Evolutionary conservation across 306 rosid genomes (phyloP).

Genomic region (Malus orientalis): DNA sequence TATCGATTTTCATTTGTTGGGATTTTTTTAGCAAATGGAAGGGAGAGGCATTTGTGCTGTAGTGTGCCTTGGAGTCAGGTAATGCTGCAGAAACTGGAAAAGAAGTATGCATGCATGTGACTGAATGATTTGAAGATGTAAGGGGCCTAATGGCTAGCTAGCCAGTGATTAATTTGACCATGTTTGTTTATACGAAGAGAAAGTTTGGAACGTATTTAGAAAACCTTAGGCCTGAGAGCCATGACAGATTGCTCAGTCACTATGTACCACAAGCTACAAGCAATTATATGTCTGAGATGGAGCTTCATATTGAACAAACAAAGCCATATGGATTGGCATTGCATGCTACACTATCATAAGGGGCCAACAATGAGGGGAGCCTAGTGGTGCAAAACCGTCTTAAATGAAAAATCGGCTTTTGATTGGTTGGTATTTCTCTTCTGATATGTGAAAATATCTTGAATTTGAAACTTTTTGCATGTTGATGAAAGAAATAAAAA

Average conservation of each 20-base stretch:
- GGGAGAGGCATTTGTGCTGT: not conserved
- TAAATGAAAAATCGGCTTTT: not conserved
- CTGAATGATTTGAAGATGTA: not conserved
- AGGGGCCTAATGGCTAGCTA: not conserved
- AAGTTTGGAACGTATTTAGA: not conserved
- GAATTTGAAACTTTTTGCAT: too few species aligned
- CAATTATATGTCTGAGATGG: not conserved
- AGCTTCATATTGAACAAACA: not conserved
- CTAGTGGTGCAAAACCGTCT: not conserved
- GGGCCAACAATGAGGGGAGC: not conserved
- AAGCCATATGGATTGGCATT: not conserved
- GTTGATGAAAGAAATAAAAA: not conserved
- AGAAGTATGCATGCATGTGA: conserved; percentile 5
- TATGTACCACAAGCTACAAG: not conserved
- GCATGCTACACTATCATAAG: too few species aligned
- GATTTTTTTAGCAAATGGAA: not conserved
- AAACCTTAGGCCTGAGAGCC: not conserved
- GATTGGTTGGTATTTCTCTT: too few species aligned
- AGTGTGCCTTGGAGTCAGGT: conserved; percentile 6
- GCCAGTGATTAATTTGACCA: not conserved
- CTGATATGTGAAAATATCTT: too few species aligned
- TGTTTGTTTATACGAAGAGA: conserved; percentile 1
- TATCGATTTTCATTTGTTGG: not conserved
- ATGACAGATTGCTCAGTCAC: not conserved
- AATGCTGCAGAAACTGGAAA: not conserved